Percentiles rank a stretch among this genome's conserved stretches.
phyloP scores from a whole-genome alignment of 805 yeast species.

The Schwanniomyces polymorphus region DNA sequence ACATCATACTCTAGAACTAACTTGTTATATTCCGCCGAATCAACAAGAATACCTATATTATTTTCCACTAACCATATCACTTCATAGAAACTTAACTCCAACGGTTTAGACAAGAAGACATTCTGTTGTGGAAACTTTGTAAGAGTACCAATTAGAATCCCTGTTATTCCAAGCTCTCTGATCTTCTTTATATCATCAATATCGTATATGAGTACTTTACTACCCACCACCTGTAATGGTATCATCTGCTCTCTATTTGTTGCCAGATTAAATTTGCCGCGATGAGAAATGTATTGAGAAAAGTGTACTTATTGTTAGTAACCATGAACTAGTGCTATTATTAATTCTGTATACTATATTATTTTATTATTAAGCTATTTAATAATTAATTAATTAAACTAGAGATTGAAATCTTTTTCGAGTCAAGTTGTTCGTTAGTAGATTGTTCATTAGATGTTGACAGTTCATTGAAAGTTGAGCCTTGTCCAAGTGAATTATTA shows the following conservation, averaged over 20 bases:
- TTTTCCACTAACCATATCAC: conserved; percentile 58
- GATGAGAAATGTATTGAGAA: not conserved
- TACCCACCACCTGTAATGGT: conserved; percentile 37
- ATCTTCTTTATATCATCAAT: conserved; percentile 52
- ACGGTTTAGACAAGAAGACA: conserved; percentile 79
- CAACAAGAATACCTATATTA: conserved; percentile 44
- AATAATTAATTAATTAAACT: conserved; percentile 27
- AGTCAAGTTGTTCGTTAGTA: conserved; percentile 5
- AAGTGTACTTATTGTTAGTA: too few species aligned
- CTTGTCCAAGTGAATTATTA: conserved; percentile 1
- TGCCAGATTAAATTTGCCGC: not conserved
- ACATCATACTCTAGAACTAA: not conserved
- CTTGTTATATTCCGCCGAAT: conserved; percentile 27
- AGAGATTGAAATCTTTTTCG: conserved; percentile 32
- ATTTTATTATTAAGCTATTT: not conserved
- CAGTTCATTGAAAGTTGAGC: not conserved
- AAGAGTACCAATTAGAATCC: conserved; percentile 78
- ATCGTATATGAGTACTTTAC: conserved; percentile 58
- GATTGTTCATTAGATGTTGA: not conserved
- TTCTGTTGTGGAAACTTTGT: conserved; percentile 94
- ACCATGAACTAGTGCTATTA: not conserved
- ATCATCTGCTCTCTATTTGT: not conserved
- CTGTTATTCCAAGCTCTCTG: conserved; percentile 67
- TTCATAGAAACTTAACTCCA: conserved; percentile 73
- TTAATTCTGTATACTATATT: not conserved